These are phyloP conservation scores for Erodium moschatum DNA, from an alignment of 441 rosid species.

Conservation along the genomic window DNA sequence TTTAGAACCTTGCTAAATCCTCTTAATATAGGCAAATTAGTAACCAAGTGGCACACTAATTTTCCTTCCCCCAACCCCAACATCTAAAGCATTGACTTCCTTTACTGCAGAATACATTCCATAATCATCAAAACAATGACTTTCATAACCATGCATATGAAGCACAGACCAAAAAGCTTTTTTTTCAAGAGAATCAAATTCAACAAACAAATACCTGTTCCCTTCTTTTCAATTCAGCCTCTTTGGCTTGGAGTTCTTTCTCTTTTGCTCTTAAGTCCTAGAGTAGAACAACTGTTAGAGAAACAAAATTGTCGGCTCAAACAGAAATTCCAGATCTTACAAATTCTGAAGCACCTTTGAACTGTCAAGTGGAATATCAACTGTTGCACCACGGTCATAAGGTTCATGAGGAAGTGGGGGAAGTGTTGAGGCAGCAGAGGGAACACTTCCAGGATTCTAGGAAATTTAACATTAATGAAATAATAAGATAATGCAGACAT, in stretches of 20 bases:
- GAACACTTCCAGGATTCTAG: constrained; percentile 66
- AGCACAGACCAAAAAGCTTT: not conserved
- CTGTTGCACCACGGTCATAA: constrained; percentile 79
- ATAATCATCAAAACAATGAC: not conserved
- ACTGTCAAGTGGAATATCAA: constrained; percentile 74
- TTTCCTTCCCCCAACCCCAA: no score
- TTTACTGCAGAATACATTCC: not conserved
- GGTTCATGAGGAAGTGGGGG: constrained; percentile 97
- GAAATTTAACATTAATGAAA: constrained; percentile 19
- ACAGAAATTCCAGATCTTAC: constrained; percentile 11
- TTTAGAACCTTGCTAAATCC: not conserved
- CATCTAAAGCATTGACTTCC: constrained; percentile 1
- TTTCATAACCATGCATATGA: not conserved
- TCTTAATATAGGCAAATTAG: not conserved
- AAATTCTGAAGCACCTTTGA: constrained; percentile 41
- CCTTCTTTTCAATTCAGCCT: constrained; percentile 73
- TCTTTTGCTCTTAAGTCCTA: constrained; percentile 81
- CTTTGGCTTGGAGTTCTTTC: constrained; percentile 87
- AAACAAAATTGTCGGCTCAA: not conserved
- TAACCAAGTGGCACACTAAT: not conserved
- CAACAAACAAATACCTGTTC: constrained; percentile 56
- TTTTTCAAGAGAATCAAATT: not conserved
- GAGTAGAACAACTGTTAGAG: constrained; percentile 8
- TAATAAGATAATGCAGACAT: constrained; percentile 19
- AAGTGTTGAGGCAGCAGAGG: constrained; percentile 66